Evolutionary conservation across 495 filamentous ascomycete species (phyloP).

Genomic region (Jackrogersella multiformis): DNA sequence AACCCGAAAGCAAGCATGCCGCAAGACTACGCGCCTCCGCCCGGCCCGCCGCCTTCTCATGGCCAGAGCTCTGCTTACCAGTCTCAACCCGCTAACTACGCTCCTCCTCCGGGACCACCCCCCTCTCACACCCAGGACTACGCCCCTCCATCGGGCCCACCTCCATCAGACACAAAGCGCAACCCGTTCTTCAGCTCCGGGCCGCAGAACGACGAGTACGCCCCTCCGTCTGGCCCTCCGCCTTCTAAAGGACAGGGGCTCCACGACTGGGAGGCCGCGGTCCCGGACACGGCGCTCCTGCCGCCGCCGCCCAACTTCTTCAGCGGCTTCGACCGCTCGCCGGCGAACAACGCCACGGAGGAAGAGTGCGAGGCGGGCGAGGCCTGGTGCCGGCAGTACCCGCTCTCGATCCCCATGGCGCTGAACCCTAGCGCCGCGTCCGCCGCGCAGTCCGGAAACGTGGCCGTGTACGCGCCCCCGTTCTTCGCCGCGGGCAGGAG

Average conservation of each 20-base stretch:
- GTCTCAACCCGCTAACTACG: conserved; percentile 16
- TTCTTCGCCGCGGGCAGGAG: conserved; percentile 34
- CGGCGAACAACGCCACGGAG: conserved; percentile 76
- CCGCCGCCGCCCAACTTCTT: conserved; percentile 81
- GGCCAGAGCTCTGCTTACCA: conserved; percentile 13
- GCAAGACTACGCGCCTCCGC: conserved; percentile 43
- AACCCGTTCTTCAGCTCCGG: conserved; percentile 30
- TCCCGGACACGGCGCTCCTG: conserved; percentile 81
- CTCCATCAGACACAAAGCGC: conserved; percentile 17
- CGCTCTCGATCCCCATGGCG: conserved; percentile 67
- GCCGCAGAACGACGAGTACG: conserved; percentile 26
- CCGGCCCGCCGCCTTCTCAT: conserved; percentile 51
- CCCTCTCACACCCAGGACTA: conserved; percentile 50
- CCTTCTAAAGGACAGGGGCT: conserved; percentile 47
- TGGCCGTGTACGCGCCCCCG: conserved; percentile 49
- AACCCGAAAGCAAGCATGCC: conserved; percentile 33
- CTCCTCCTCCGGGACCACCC: conserved; percentile 47
- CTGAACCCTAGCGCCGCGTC: conserved; percentile 53
- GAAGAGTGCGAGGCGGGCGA: conserved; percentile 76
- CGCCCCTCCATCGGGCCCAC: conserved; percentile 50
- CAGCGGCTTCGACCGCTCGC: conserved; percentile 68
- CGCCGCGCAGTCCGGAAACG: conserved; percentile 39
- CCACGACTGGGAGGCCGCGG: conserved; percentile 81
- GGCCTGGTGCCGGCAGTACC: conserved; percentile 71
- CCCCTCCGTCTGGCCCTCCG: conserved; percentile 49